phyloP scores from a whole-genome alignment of 352 stramenopile genomes.

The Globisporangium spiculum region DNA sequence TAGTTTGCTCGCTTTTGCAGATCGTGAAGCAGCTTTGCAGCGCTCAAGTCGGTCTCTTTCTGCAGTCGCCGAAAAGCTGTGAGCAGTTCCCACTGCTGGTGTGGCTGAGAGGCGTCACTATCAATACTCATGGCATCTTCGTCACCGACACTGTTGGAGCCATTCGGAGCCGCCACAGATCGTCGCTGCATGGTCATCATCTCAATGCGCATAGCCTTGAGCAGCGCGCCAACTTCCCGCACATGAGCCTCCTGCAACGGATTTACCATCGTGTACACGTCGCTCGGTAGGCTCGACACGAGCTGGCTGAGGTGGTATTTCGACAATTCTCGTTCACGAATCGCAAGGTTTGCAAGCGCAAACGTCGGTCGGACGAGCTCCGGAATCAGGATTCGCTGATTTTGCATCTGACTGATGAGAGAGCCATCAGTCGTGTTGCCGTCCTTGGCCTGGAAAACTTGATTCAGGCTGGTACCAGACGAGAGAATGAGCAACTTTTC shows the following conservation, averaged over 20 bases:
- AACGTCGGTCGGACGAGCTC: slow-evolving; percentile 36
- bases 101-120: slow-evolving; percentile 3
- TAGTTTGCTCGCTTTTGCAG: slow-evolving; percentile 46
- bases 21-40: slow-evolving; percentile 11
- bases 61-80: slow-evolving; percentile 35
- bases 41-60: slow-evolving; percentile 15
- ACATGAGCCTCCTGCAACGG: slow-evolving; percentile 33
- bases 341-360: slow-evolving; percentile 25
- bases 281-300: slow-evolving; percentile 26
- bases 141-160: neutral
- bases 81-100: slow-evolving; percentile 22
- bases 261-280: slow-evolving; percentile 46
- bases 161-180: neutral
- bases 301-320: slow-evolving; percentile 31
- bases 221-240: slow-evolving; percentile 20
- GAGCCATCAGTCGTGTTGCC: neutral
- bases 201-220: slow-evolving; percentile 34
- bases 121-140: slow-evolving; percentile 8
- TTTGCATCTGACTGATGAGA: neutral
- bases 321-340: slow-evolving; percentile 22
- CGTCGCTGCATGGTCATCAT: slow-evolving; percentile 23
- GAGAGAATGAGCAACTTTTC: slow-evolving; percentile 44
- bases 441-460: slow-evolving; percentile 16
- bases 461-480: slow-evolving; percentile 31
- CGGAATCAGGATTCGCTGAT: slow-evolving; percentile 4